Base-by-base conservation (phyloP, 257 asterid species). In the Knoxia roxburghii region DNA sequence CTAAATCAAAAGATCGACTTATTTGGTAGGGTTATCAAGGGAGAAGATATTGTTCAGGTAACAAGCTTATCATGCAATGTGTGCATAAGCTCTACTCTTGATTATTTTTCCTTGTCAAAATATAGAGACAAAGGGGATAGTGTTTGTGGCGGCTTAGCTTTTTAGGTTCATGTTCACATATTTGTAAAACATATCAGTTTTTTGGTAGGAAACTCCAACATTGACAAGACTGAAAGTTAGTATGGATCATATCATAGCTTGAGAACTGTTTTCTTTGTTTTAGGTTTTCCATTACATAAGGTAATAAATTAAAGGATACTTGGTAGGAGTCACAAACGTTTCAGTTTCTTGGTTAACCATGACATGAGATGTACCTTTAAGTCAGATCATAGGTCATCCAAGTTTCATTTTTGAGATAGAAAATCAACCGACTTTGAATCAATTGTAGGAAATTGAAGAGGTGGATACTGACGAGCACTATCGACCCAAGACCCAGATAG, bases 41-140 rank as follows among this genome's bases (percentile, higher is more conserved):
- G 97, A 57, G 95, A 93, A 85, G 96, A 93, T 71, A 88, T 93
- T 68, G 98, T 93, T 75, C 97, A 93, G 97, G 98, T 93, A 70
- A 65, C 18, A 46, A 61, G 35, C 11, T 35, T 13, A 58, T 50
- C 20, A 17, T 33, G 32, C 20, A 50, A 62, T 29, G 20, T 67
- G 52, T 14, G 68, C 57, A 23, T 30, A n/a, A n/a, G n/a, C 9
- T 13, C 30, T 24, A 2, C n/a, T 26, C 30, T 30, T 24, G 43
- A 51, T 8, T 23, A 8, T 52, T 45, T 24, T 9, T 64, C 57
- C 57, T 45, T 33, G 14, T 30, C 23, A 10, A 18, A 48, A 2
- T 59, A 6, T 21, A 7, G 61, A 39, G 32, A 20, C 56, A 26
- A 45, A 20, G 24, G 7, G 12, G 23, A 26, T 11, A 24, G 6